Evolutionary conservation across 495 filamentous ascomycete genomes (phyloP).

Genomic region (Aspergillus nanangensis): DNA sequence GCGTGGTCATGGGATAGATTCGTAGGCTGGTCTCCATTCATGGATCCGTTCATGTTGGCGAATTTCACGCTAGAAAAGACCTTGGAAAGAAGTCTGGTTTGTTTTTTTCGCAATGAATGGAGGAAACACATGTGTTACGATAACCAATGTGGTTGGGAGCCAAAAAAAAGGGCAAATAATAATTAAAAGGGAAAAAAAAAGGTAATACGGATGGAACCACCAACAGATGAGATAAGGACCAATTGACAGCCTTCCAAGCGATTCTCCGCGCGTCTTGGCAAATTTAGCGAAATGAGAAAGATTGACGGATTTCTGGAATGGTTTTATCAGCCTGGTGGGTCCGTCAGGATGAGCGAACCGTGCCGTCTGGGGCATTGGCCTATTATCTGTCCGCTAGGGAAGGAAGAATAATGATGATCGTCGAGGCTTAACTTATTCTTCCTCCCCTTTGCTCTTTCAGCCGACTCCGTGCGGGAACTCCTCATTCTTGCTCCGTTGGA

Average conservation of each 20-base stretch:
- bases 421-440: not conserved
- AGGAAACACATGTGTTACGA: too few relatives aligned
- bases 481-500: too few relatives aligned
- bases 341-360: not conserved
- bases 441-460: not conserved
- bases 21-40: not conserved
- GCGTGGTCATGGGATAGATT: not conserved
- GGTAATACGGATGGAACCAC: not conserved
- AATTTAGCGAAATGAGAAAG: not conserved
- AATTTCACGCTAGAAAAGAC: not conserved
- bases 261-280: not conserved
- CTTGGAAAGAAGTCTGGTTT: not conserved
- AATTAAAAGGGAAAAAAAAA: not conserved
- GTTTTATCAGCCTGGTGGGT: not conserved
- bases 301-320: not conserved
- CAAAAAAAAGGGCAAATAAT: not conserved
- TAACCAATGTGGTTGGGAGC: too few relatives aligned
- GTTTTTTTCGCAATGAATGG: not conserved
- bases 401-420: not conserved
- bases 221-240: not conserved
- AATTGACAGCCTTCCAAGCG: not conserved
- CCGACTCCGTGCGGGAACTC: not conserved
- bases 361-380: constrained; percentile 4
- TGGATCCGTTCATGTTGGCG: not conserved
- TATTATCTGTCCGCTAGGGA: not conserved